These are phyloP conservation scores for Candida sp. DNA, from an alignment of 1,139 yeast species.

Conservation along the genomic window DNA sequence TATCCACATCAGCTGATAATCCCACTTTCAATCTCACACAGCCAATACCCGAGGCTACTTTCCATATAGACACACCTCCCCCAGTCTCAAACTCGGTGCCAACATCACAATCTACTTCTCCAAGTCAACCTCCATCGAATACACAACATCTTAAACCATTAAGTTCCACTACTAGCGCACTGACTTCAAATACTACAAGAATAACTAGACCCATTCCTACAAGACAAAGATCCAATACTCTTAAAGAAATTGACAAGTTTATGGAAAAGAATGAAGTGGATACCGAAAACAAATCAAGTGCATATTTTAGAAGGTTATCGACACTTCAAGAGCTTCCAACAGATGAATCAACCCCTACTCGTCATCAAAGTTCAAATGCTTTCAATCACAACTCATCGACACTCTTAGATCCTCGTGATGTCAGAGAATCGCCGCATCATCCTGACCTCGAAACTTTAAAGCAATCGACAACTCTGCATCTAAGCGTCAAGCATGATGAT, in stretches of 20 bases:
- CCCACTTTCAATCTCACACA: background rate
- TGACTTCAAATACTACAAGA: constrained; percentile 3
- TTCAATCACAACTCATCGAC: background rate
- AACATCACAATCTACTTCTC: constrained; percentile 11
- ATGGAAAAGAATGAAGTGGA: constrained; percentile 41
- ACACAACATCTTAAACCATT: constrained; percentile 9
- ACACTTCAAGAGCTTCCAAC: constrained; percentile 60
- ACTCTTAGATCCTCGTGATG: background rate
- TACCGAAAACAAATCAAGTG: constrained; percentile 53
- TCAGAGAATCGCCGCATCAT: constrained; percentile 1
- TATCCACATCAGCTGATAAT: background rate
- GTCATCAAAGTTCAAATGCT: background rate
- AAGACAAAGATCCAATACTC: constrained; percentile 39
- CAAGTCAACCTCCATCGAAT: constrained; percentile 7
- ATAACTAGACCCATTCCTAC: constrained; percentile 14
- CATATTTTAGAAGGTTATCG: constrained; percentile 69
- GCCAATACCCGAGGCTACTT: background rate
- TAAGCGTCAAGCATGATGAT: background rate
- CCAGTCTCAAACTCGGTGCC: constrained; percentile 8
- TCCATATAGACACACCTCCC: constrained; percentile 4
- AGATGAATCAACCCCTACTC: constrained; percentile 18
- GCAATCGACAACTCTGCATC: background rate
- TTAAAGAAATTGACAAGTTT: constrained; percentile 37
- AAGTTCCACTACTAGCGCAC: constrained; percentile 4
- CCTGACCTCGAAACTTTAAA: background rate